Percentiles rank a stretch among this genome's conserved stretches.
These are phyloP conservation scores for Serendipita vermifera DNA, from an alignment of 768 basidiomycete species.

Conservation along the genomic window DNA sequence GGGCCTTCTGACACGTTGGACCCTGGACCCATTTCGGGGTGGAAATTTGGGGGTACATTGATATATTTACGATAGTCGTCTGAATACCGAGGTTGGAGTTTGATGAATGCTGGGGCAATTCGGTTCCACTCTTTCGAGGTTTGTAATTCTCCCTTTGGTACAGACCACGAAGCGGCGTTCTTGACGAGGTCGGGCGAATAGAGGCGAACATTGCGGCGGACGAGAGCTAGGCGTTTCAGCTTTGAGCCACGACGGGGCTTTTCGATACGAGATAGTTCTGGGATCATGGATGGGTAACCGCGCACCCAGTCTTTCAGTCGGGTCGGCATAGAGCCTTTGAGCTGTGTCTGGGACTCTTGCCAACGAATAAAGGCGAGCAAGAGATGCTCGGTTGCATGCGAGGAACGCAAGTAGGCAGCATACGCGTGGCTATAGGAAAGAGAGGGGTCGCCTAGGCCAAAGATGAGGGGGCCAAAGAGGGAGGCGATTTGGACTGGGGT, in stretches of 20 bases:
- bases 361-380: constrained; percentile 82
- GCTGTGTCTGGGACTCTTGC: constrained; percentile 43
- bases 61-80: constrained; percentile 67
- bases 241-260: constrained; percentile 63
- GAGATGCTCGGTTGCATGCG: constrained; percentile 83
- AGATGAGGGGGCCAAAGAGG: constrained; percentile 79
- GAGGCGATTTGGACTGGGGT: constrained; percentile 83
- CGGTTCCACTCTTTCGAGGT: constrained; percentile 66
- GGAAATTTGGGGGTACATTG: constrained; percentile 47
- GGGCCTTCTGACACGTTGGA: constrained; percentile 27
- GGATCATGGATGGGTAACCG: constrained; percentile 73
- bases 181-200: constrained; percentile 79
- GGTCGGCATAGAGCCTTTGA: constrained; percentile 58
- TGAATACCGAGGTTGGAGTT: constrained; percentile 51
- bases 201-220: constrained; percentile 71
- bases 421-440: constrained; percentile 46
- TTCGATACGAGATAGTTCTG: constrained; percentile 36
- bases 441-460: constrained; percentile 53
- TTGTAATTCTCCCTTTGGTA: constrained; percentile 35
- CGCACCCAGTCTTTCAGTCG: constrained; percentile 87
- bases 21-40: constrained; percentile 32
- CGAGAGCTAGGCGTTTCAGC: constrained; percentile 61
- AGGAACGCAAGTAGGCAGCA: constrained; percentile 60
- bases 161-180: constrained; percentile 39
- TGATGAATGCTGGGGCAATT: constrained; percentile 40